These are phyloP conservation scores for Cutaneotrichosporon curvatum DNA, from an alignment of 1,284 basidiomycete genomes.

Conservation along the genomic window DNA sequence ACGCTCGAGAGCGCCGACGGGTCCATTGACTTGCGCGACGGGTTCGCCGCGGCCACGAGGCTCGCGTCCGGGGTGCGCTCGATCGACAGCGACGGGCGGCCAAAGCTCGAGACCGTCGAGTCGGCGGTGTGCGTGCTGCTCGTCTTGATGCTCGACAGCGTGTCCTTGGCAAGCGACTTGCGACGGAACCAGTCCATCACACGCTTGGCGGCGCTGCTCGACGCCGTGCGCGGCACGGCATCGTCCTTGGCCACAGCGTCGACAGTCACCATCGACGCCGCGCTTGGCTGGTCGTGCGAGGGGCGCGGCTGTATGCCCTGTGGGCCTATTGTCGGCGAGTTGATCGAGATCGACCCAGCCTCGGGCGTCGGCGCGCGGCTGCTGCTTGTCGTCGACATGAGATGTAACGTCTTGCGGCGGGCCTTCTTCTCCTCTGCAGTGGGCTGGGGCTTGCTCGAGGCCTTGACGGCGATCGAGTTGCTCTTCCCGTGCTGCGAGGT, in stretches of 20 bases:
- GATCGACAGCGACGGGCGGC: slow-evolving; percentile 6
- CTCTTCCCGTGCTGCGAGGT: slow-evolving; percentile 14
- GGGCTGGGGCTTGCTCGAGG: not conserved
- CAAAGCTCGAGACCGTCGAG: slow-evolving; percentile 19
- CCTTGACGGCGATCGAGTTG: slow-evolving; percentile 8
- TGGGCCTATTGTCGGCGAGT: slow-evolving; percentile 24
- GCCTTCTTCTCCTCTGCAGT: slow-evolving; percentile 31
- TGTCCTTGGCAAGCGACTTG: slow-evolving; percentile 49
- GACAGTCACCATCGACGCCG: slow-evolving; percentile 36
- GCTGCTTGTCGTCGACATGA: slow-evolving; percentile 19
- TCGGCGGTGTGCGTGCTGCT: slow-evolving; percentile 14
- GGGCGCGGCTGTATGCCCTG: slow-evolving; percentile 24
- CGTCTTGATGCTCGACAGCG: slow-evolving; percentile 25
- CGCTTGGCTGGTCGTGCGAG: slow-evolving; percentile 18
- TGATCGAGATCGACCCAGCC: not conserved
- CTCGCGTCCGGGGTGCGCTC: not conserved
- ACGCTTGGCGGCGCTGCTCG: slow-evolving; percentile 53
- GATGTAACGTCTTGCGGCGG: slow-evolving; percentile 31
- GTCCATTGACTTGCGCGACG: slow-evolving; percentile 4
- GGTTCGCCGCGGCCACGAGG: not conserved
- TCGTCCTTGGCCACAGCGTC: slow-evolving; percentile 26
- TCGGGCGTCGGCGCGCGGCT: slow-evolving; percentile 6
- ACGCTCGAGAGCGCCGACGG: not conserved
- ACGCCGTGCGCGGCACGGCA: slow-evolving; percentile 29
- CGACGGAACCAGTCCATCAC: slow-evolving; percentile 61